phyloP scores from a whole-genome alignment of 495 filamentous ascomycete genomes.

The Bacidia gigantensis region DNA sequence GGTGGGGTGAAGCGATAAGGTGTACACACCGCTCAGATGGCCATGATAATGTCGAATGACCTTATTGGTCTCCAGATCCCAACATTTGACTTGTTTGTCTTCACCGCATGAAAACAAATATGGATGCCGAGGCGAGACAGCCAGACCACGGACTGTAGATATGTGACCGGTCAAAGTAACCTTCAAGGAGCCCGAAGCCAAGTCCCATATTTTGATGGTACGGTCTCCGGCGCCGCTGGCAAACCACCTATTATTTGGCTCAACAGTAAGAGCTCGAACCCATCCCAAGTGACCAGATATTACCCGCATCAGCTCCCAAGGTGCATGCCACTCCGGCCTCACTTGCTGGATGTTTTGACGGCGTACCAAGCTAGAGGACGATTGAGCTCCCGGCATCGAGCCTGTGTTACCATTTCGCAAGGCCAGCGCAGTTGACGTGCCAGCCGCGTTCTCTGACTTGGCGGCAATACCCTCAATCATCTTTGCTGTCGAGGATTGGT shows the following conservation, averaged over 20 bases:
- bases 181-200: slow-evolving; percentile 67
- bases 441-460: slow-evolving; percentile 25
- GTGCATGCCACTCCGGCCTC: slow-evolving; percentile 86
- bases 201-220: slow-evolving; percentile 98
- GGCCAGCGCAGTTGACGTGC: slow-evolving; percentile 45
- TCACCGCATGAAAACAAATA: slow-evolving; percentile 97
- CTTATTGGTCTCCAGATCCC: slow-evolving; percentile 97
- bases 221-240: slow-evolving; percentile 90
- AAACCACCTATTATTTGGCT: slow-evolving; percentile 97
- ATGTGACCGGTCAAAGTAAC: slow-evolving; percentile 95
- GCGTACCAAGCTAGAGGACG: slow-evolving; percentile 47
- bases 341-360: slow-evolving; percentile 57
- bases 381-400: slow-evolving; percentile 15
- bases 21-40: slow-evolving; percentile 92
- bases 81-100: slow-evolving; percentile 99
- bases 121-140: slow-evolving; percentile 84
- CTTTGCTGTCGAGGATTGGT: slow-evolving; percentile 47
- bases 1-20: slow-evolving; percentile 78
- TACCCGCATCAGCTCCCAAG: slow-evolving; percentile 97
- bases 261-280: slow-evolving; percentile 82
- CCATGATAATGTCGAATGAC: slow-evolving; percentile 98
- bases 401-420: slow-evolving; percentile 20
- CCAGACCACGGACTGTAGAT: slow-evolving; percentile 85
- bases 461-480: slow-evolving; percentile 54
- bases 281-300: slow-evolving; percentile 95